phyloP scores from a whole-genome alignment of 805 yeast genomes.

The Komagataella pastoris region DNA sequence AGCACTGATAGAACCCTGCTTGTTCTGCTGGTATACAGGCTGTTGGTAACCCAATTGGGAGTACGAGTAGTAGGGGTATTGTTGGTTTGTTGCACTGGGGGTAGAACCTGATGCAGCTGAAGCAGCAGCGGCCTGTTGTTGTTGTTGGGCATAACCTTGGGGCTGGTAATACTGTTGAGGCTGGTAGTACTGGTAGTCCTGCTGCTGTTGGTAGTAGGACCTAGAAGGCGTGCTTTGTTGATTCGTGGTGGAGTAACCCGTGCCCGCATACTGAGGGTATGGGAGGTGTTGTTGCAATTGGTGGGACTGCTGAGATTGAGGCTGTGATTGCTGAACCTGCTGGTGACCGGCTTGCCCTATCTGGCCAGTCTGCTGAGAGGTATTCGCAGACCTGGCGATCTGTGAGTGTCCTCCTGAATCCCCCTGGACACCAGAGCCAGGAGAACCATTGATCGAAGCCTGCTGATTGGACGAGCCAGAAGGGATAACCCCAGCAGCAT shows the following conservation, averaged over 20 bases:
- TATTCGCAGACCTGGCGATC: neutral
- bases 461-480: neutral
- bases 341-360: neutral
- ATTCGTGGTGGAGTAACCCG: neutral
- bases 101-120: neutral
- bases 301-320: neutral
- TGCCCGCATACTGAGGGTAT: neutral
- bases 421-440: neutral
- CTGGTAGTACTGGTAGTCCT: neutral
- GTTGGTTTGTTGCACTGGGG: neutral
- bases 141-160: conserved; percentile 1
- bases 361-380: neutral
- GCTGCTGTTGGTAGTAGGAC: neutral
- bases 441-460: neutral
- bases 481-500: neutral
- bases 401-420: neutral
- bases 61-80: conserved; percentile 2
- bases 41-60: conserved; percentile 1
- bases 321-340: neutral
- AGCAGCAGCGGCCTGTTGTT: conserved; percentile 1
- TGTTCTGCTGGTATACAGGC: neutral
- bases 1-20: neutral
- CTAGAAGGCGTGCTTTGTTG: neutral
- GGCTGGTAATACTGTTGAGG: neutral
- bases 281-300: neutral